These are phyloP conservation scores for Vanderwaltozyma tropicalis DNA, from an alignment of 805 yeast genomes.

Conservation along the genomic window DNA sequence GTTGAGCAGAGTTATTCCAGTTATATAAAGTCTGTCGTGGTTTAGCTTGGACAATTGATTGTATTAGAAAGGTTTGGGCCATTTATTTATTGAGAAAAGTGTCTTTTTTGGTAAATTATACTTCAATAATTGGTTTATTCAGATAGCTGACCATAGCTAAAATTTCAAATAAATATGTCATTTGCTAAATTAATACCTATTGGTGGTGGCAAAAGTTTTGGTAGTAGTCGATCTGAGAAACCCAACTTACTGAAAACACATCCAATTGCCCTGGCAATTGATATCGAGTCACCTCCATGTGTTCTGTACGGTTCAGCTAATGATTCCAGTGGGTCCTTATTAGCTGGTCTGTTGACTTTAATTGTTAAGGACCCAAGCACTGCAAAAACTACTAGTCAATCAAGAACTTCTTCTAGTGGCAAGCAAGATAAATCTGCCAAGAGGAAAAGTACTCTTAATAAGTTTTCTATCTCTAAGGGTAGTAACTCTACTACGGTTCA, in stretches of 20 bases:
- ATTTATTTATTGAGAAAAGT: too few species aligned
- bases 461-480: too few species aligned
- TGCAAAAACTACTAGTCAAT: slow-evolving; percentile 5
- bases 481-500: too few species aligned
- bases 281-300: slow-evolving; percentile 85
- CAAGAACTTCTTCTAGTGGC: neutral
- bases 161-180: neutral
- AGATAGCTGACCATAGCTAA: too few species aligned
- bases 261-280: slow-evolving; percentile 42
- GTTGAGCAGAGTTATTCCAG: too few species aligned
- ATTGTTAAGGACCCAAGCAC: slow-evolving; percentile 33
- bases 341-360: slow-evolving; percentile 68
- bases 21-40: too few species aligned
- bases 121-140: too few species aligned
- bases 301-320: slow-evolving; percentile 68
- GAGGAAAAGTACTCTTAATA: neutral
- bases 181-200: neutral
- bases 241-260: slow-evolving; percentile 4
- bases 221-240: neutral
- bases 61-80: too few species aligned
- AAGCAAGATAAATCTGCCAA: neutral
- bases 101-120: too few species aligned
- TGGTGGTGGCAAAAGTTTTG: neutral
- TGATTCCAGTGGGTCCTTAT: slow-evolving; percentile 76
- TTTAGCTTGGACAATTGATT: too few species aligned